Evolutionary conservation across 192 early-diverging fungal genomes (phyloP).

Genomic region (Gonapodya sp.): DNA sequence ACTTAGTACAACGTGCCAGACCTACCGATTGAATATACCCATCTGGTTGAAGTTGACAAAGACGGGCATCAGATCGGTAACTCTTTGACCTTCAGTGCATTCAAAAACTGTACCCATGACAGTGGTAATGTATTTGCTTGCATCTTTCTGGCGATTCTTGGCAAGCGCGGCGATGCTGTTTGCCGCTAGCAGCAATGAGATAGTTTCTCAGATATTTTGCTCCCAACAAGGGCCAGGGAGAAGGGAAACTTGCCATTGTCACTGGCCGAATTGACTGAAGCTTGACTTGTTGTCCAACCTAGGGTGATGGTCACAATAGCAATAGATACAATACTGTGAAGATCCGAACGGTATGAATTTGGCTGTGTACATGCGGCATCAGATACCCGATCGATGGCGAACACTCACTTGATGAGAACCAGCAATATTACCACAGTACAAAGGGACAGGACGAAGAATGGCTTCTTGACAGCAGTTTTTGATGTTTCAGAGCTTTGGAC

Average conservation of each 20-base stretch:
- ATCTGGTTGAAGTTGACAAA: neutral
- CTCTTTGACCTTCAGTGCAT: too few relatives aligned
- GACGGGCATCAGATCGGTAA: too few relatives aligned
- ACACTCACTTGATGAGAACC: too few relatives aligned
- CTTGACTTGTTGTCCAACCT: neutral
- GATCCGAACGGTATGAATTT: too few relatives aligned
- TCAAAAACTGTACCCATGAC: neutral
- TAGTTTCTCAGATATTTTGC: neutral
- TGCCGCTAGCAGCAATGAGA: neutral
- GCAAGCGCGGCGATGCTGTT: neutral
- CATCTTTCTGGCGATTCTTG: neutral
- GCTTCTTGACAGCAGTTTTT: too few relatives aligned
- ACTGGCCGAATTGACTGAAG: neutral
- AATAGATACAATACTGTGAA: neutral
- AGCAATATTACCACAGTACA: too few relatives aligned
- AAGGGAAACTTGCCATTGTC: neutral
- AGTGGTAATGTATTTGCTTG: neutral
- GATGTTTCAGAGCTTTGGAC: too few relatives aligned
- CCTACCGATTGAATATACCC: neutral
- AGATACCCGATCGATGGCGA: neutral
- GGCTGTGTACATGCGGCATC: neutral
- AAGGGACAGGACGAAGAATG: too few relatives aligned
- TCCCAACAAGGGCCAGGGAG: neutral
- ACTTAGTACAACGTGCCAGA: too few relatives aligned
- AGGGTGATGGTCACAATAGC: neutral